These are phyloP conservation scores for Verticillium dahliae DNA, from an alignment of 2,329 filamentous ascomycete species.

Conservation along the genomic window DNA sequence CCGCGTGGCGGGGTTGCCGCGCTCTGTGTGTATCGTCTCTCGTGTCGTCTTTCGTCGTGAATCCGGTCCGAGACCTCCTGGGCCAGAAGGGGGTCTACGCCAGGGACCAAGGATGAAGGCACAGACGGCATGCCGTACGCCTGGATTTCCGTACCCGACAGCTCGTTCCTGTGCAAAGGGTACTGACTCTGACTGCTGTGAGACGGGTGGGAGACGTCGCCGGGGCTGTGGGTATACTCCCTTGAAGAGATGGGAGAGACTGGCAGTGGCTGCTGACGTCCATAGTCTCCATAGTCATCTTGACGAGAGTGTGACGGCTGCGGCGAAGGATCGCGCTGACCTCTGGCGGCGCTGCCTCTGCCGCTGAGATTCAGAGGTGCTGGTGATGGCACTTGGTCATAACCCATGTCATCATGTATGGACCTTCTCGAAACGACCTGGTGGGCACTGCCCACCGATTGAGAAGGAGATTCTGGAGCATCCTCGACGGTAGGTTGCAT, in stretches of 20 bases:
- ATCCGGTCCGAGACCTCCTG: conserved; percentile 53
- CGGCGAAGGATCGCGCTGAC: conserved; percentile 20
- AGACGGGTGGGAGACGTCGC: conserved; percentile 19
- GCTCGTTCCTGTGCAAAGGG: conserved; percentile 24
- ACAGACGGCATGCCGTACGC: conserved; percentile 39
- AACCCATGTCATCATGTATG: conserved; percentile 27
- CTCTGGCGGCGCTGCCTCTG: conserved; percentile 23
- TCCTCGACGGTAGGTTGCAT: conserved; percentile 62
- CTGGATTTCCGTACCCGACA: conserved; percentile 25
- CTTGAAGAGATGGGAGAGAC: conserved; percentile 23
- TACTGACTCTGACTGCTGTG: conserved; percentile 24
- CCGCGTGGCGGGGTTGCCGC: conserved; percentile 35
- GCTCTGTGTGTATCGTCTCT: conserved; percentile 37
- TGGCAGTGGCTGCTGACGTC: conserved; percentile 2
- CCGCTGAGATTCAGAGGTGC: conserved; percentile 37
- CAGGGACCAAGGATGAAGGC: conserved; percentile 54
- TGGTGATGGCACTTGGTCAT: conserved; percentile 31
- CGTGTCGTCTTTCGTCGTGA: conserved; percentile 45
- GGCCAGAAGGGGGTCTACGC: conserved; percentile 48
- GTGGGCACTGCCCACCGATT: conserved; percentile 15
- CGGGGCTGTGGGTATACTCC: conserved; percentile 27
- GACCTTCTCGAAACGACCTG: conserved; percentile 17
- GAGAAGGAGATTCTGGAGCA: conserved; percentile 45
- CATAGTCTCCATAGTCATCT: conserved; percentile 4
- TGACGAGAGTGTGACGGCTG: conserved; percentile 8